phyloP scores from a whole-genome alignment of 2,329 filamentous ascomycete genomes.

The Aspergillus texensis region DNA sequence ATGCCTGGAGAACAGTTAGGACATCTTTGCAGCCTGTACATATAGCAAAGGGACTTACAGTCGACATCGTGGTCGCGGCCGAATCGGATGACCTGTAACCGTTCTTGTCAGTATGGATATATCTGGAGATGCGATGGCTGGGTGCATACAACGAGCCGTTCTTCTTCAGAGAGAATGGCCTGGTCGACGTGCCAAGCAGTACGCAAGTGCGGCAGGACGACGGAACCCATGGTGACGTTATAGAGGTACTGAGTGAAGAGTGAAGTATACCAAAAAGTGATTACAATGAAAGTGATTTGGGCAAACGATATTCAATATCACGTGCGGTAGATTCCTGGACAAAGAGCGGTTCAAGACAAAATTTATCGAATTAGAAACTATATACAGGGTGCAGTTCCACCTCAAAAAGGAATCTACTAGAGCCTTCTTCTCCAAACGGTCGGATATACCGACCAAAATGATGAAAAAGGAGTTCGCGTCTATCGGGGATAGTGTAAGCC shows the following conservation, averaged over 20 bases:
- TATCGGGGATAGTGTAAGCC: constrained; percentile 74
- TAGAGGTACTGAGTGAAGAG: background rate
- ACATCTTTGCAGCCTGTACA: background rate
- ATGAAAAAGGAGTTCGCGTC: constrained; percentile 70
- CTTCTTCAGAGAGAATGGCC: constrained; percentile 87
- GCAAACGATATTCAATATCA: constrained; percentile 4
- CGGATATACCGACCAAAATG: constrained; percentile 56
- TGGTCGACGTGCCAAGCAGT: constrained; percentile 99
- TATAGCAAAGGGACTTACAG: constrained; percentile 41
- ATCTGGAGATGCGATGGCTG: background rate
- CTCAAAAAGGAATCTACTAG: background rate
- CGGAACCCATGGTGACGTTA: constrained; percentile 67
- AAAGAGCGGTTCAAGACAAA: too few relatives aligned
- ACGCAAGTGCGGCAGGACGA: constrained; percentile 86
- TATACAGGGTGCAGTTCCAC: too few relatives aligned
- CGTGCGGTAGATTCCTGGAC: too few relatives aligned
- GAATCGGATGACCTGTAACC: constrained; percentile 77
- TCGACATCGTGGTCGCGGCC: constrained; percentile 83
- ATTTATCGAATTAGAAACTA: too few relatives aligned
- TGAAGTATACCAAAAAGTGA: constrained; percentile 1
- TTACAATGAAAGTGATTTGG: background rate
- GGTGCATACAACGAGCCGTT: constrained; percentile 63
- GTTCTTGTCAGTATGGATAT: constrained; percentile 33
- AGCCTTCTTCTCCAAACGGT: constrained; percentile 59
- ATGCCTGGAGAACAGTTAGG: constrained; percentile 52